These are phyloP conservation scores for Penicillium sp. DNA, from an alignment of 2,329 filamentous ascomycete genomes.

Conservation along the genomic window DNA sequence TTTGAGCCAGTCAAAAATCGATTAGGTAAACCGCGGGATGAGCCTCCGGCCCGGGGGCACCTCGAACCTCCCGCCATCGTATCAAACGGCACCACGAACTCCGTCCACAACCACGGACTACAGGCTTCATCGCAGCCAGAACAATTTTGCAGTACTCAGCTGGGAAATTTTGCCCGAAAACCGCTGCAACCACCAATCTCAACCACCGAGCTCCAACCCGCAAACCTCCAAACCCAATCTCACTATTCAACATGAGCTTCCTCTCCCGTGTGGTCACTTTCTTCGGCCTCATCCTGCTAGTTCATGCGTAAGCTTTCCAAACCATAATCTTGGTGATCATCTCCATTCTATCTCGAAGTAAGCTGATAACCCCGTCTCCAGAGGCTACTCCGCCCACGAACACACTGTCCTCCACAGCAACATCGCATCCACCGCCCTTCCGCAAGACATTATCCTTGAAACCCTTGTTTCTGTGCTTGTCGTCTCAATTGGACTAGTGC, in stretches of 20 bases:
- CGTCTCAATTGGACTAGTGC: constrained; percentile 79
- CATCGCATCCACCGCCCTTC: constrained; percentile 57
- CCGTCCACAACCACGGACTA: neutral
- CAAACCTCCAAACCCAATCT: constrained; percentile 3
- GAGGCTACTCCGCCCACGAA: constrained; percentile 95
- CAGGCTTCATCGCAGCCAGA: neutral
- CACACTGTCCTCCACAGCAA: constrained; percentile 72
- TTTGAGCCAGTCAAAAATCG: neutral
- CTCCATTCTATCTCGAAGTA: neutral
- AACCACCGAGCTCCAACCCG: neutral
- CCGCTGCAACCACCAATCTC: neutral
- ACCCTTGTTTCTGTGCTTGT: constrained; percentile 75
- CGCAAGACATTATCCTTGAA: constrained; percentile 84
- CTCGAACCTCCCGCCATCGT: constrained; percentile 3
- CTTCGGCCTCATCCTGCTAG: constrained; percentile 73
- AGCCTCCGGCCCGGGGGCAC: neutral
- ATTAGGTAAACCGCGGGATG: constrained; percentile 7
- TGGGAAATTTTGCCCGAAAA: neutral
- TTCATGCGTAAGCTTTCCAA: constrained; percentile 71
- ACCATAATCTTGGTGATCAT: no score
- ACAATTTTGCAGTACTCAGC: neutral
- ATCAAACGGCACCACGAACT: neutral
- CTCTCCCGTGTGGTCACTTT: constrained; percentile 68
- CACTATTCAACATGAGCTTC: constrained; percentile 60
- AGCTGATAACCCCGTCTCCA: constrained; percentile 40